Conservation (phyloP, 1,284 basidiomycete genomes). For the Phaffia rhodozyma region DNA sequence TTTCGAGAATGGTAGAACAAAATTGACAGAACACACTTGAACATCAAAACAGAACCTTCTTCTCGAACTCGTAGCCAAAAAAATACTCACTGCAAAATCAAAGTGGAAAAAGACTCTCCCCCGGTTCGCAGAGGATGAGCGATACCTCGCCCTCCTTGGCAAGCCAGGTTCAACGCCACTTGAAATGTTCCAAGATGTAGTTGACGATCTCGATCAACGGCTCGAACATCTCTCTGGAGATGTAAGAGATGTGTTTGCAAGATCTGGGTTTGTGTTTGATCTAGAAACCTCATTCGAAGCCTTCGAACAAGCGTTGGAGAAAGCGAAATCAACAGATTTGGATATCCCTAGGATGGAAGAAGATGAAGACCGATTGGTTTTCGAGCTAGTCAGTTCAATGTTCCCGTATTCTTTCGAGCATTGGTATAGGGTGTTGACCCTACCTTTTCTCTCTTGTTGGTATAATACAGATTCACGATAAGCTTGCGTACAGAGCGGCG, state of each 20-base stretch:
- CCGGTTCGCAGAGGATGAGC: constrained; percentile 57
- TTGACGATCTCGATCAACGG: constrained; percentile 74
- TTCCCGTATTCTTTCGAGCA: constrained; percentile 28
- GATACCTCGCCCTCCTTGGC: constrained; percentile 77
- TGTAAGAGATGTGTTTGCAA: constrained; percentile 51
- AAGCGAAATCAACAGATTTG: constrained; percentile 35
- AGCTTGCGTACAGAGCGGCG: constrained; percentile 56
- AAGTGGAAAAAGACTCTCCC: constrained; percentile 88
- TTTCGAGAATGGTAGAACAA: not conserved
- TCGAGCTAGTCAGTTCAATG: too few relatives aligned
- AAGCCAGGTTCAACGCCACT: constrained; percentile 86
- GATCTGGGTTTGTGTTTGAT: constrained; percentile 16
- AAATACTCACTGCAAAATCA: constrained; percentile 62
- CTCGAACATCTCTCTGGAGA: constrained; percentile 61
- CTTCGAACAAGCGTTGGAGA: constrained; percentile 47
- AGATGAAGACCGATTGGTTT: constrained; percentile 39
- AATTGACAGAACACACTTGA: constrained; percentile 7
- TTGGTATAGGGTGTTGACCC: constrained; percentile 35
- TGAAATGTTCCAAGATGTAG: constrained; percentile 89
- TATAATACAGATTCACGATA: constrained; percentile 49
- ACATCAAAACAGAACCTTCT: constrained; percentile 56
- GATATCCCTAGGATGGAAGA: constrained; percentile 37
- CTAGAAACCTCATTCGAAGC: constrained; percentile 47
- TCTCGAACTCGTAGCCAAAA: constrained; percentile 50
- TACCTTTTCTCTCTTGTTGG: not conserved